These are phyloP conservation scores for Candida takata DNA, from an alignment of 805 yeast genomes.

Conservation along the genomic window DNA sequence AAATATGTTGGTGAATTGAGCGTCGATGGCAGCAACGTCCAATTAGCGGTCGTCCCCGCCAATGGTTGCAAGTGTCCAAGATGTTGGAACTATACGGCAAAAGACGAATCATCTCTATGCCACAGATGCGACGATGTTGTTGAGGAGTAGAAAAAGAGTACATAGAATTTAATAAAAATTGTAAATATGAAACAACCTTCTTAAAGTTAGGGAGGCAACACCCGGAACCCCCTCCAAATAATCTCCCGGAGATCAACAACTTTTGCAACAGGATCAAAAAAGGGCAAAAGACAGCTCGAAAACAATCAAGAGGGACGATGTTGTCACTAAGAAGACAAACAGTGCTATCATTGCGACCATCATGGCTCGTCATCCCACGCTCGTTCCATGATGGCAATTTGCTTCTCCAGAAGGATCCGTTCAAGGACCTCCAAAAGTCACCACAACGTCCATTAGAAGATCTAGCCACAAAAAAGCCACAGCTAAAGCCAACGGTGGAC, in stretches of 20 bases:
- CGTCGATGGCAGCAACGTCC: conserved; percentile 25
- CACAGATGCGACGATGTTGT: conserved; percentile 47
- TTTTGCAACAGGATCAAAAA: too few species aligned
- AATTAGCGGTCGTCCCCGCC: conserved; percentile 39
- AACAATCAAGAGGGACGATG: too few species aligned
- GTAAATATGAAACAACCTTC: not conserved
- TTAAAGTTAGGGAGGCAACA: too few species aligned
- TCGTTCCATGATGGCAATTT: conserved; percentile 1
- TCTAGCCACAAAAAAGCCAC: not conserved
- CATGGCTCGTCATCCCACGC: not conserved
- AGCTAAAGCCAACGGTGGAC: conserved; percentile 2
- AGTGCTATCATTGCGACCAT: not conserved
- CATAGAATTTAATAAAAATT: not conserved
- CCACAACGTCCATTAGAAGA: conserved; percentile 4
- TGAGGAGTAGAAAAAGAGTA: not conserved
- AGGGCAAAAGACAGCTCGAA: too few species aligned
- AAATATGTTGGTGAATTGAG: conserved; percentile 26
- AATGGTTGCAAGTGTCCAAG: conserved; percentile 70
- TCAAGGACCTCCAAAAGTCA: conserved; percentile 10
- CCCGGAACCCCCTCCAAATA: too few species aligned
- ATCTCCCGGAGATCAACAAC: too few species aligned
- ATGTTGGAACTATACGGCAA: conserved; percentile 80
- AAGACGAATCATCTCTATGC: conserved; percentile 50
- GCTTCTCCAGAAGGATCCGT: conserved; percentile 5
- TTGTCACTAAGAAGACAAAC: not conserved